phyloP scores from a whole-genome alignment of 2,329 filamentous ascomycete genomes.

The Colletotrichum orchidophilum region DNA sequence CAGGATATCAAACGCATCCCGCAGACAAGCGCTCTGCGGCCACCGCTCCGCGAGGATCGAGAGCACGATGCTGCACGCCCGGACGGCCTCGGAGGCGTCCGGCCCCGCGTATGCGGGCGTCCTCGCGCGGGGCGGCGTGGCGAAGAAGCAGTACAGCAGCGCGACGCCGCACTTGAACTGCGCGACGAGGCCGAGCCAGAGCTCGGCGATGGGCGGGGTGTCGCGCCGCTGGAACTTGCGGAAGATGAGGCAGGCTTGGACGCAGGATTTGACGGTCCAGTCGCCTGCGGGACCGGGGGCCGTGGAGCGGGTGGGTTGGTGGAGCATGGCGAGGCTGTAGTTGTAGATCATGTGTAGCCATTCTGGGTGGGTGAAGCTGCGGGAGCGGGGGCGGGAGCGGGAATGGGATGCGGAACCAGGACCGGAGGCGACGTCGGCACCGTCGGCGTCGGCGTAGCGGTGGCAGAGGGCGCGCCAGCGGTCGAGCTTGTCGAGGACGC shows the following conservation, averaged over 20 bases:
- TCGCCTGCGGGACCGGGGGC: constrained; percentile 38
- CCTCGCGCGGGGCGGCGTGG: constrained; percentile 42
- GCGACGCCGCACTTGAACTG: constrained; percentile 48
- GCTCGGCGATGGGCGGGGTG: constrained; percentile 37
- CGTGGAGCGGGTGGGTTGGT: constrained; percentile 38
- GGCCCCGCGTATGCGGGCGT: constrained; percentile 39
- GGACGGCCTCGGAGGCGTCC: no score
- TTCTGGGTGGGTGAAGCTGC: constrained; percentile 36
- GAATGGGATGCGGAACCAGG: no score
- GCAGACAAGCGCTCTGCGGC: no score
- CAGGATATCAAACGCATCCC: no score
- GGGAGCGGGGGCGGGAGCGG: constrained; percentile 22
- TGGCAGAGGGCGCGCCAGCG: constrained; percentile 36
- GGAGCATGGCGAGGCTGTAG: constrained; percentile 41
- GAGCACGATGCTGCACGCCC: no score
- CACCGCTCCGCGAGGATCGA: no score
- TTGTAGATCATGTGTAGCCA: constrained; percentile 45
- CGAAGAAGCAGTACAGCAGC: constrained; percentile 48
- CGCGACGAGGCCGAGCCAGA: constrained; percentile 40
- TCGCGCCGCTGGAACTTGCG: constrained; percentile 39
- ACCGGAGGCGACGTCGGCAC: no score
- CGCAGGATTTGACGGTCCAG: constrained; percentile 40
- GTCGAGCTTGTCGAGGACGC: constrained; percentile 40
- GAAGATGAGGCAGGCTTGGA: constrained; percentile 42
- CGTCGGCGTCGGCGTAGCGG: constrained; percentile 34